phyloP scores from a whole-genome alignment of 495 filamentous ascomycete species.

The Penicillium verhagenii region DNA sequence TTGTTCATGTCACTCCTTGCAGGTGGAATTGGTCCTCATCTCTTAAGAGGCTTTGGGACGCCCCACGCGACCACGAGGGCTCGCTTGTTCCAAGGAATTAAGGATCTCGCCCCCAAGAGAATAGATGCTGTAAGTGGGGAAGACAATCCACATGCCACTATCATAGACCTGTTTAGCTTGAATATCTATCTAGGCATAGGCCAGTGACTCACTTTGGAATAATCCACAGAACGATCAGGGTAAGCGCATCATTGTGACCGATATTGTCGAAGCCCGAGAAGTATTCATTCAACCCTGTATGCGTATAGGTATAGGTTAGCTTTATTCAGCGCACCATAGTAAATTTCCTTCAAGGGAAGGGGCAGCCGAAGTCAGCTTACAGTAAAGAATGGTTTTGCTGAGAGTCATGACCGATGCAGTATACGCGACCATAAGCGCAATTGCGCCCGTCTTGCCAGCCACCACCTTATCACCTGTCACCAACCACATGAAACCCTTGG shows the following conservation, averaged over 20 bases:
- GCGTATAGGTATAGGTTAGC: slow-evolving; percentile 6
- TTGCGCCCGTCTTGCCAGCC: slow-evolving; percentile 56
- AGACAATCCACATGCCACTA: slow-evolving; percentile 78
- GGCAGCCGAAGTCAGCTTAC: slow-evolving; percentile 59
- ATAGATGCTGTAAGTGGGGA: slow-evolving; percentile 70
- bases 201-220: slow-evolving; percentile 71
- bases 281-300: slow-evolving; percentile 73
- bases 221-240: slow-evolving; percentile 68
- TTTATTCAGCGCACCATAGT: not conserved
- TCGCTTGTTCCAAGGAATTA: slow-evolving; percentile 56
- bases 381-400: slow-evolving; percentile 85
- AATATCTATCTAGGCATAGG: not conserved
- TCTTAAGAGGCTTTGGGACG: slow-evolving; percentile 35
- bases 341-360: slow-evolving; percentile 4
- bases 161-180: not conserved
- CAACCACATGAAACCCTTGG: slow-evolving; percentile 39
- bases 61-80: slow-evolving; percentile 28
- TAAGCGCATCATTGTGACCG: slow-evolving; percentile 63
- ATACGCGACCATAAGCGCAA: slow-evolving; percentile 67
- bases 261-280: slow-evolving; percentile 77
- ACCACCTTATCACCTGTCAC: slow-evolving; percentile 53
- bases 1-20: not conserved
- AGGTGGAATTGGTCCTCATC: not conserved
- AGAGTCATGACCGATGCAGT: slow-evolving; percentile 74
- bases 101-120: slow-evolving; percentile 69